phyloP scores from a whole-genome alignment of 768 basidiomycete genomes.

The Clitopilus hobsonii region DNA sequence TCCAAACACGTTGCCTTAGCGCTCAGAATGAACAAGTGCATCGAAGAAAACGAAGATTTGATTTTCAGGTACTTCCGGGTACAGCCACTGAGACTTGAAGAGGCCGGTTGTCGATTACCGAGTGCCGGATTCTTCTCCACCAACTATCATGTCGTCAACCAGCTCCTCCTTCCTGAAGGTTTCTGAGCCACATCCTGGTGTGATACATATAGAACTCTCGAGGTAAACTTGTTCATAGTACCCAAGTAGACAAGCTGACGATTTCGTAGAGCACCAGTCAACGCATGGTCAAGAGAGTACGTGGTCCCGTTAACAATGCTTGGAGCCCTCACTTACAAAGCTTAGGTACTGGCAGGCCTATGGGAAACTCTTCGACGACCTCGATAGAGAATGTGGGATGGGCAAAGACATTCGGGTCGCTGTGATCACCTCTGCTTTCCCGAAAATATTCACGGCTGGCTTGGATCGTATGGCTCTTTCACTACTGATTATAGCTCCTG shows the following conservation, averaged over 20 bases:
- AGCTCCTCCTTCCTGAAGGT: slow-evolving; percentile 40
- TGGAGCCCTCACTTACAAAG: not conserved
- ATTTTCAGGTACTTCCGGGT: not conserved
- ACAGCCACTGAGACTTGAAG: not conserved
- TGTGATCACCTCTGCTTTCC: slow-evolving; percentile 66
- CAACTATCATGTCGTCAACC: not conserved
- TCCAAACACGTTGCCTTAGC: too few relatives aligned
- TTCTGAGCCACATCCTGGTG: slow-evolving; percentile 39
- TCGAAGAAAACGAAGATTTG: too few relatives aligned
- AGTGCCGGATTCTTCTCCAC: not conserved
- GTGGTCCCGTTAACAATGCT: not conserved
- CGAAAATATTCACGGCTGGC: slow-evolving; percentile 80
- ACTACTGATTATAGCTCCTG: not conserved
- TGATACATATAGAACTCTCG: slow-evolving; percentile 40
- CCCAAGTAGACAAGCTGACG: not conserved
- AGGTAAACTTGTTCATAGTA: slow-evolving; percentile 26
- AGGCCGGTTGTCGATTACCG: not conserved
- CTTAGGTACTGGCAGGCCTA: slow-evolving; percentile 76
- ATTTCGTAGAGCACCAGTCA: slow-evolving; percentile 50
- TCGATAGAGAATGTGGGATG: slow-evolving; percentile 32
- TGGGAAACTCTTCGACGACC: slow-evolving; percentile 51
- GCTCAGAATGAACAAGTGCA: too few relatives aligned
- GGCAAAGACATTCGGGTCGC: slow-evolving; percentile 58
- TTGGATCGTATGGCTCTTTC: slow-evolving; percentile 56
- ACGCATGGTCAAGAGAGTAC: slow-evolving; percentile 56